phyloP scores from a whole-genome alignment of 257 asterid genomes.

The Solanum paucissectum region DNA sequence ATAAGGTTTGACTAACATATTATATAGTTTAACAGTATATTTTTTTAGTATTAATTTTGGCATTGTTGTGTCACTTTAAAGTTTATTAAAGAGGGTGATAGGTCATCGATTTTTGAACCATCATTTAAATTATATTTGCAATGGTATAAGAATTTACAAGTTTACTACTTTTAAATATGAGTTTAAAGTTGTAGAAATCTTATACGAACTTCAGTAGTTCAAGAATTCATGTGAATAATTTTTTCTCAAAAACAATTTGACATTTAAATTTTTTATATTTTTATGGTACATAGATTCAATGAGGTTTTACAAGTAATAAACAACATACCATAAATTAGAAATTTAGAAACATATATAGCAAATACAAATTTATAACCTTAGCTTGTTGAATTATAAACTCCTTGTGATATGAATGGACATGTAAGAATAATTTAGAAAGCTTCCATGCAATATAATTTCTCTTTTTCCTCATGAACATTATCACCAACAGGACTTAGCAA shows the following conservation, averaged over 20 bases:
- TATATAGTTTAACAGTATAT: background rate
- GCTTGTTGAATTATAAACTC: background rate
- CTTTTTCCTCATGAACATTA: background rate
- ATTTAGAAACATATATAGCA: background rate
- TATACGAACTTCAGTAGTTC: background rate
- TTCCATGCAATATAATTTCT: background rate
- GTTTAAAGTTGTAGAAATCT: background rate
- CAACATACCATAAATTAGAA: background rate
- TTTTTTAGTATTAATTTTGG: no score
- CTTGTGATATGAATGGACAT: background rate
- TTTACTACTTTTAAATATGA: background rate
- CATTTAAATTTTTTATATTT: no score
- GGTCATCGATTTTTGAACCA: background rate
- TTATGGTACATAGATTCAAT: no score
- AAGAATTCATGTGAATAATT: background rate
- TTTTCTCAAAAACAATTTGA: fast-evolving
- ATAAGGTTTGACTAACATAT: background rate
- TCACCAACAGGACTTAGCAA: background rate
- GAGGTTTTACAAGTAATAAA: background rate
- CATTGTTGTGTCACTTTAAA: background rate
- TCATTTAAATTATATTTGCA: background rate
- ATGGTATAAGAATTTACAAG: no score
- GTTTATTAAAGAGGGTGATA: background rate
- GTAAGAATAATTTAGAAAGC: background rate
- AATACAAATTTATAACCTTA: background rate